Conservation (phyloP, 768 basidiomycete genomes). For the Rhodotorula toruloides region DNA sequence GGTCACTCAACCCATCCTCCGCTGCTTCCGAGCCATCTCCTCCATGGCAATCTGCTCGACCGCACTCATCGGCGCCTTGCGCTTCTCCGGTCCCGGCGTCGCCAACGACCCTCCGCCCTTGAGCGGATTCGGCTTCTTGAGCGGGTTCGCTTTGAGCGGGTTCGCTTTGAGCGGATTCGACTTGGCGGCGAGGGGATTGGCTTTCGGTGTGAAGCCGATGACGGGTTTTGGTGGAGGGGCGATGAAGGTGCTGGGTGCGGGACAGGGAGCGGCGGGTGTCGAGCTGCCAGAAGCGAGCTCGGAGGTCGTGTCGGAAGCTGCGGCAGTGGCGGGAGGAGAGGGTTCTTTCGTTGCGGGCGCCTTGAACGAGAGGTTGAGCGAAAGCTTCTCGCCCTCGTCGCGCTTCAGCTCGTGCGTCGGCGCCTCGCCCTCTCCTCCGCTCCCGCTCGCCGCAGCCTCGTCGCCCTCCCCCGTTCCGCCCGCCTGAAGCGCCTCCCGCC, state of each 20-base stretch:
- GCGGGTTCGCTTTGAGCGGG: conserved; percentile 50
- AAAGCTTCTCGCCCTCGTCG: conserved; percentile 34
- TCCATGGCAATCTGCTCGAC: conserved; percentile 76
- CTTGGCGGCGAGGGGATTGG: conserved; percentile 48
- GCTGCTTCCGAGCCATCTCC: conserved; percentile 76
- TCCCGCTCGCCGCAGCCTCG: neutral
- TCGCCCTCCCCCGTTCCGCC: conserved; percentile 1
- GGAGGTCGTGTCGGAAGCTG: neutral
- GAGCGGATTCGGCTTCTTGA: conserved; percentile 53
- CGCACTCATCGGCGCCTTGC: conserved; percentile 62
- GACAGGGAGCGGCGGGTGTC: conserved; percentile 2
- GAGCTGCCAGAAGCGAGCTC: conserved; percentile 39
- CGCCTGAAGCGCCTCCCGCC: conserved; percentile 8
- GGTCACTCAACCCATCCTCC: conserved; percentile 48
- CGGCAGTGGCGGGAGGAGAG: conserved; percentile 17
- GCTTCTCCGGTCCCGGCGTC: conserved; percentile 28
- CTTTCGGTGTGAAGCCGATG: conserved; percentile 40
- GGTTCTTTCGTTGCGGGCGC: conserved; percentile 2
- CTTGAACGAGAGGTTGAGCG: conserved; percentile 32
- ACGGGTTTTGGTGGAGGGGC: conserved; percentile 36
- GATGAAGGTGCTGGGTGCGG: conserved; percentile 20
- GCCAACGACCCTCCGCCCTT: conserved; percentile 53
- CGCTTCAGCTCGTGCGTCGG: conserved; percentile 29
- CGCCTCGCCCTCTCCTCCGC: conserved; percentile 13
- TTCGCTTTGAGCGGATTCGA: conserved; percentile 56